phyloP scores from a whole-genome alignment of 495 filamentous ascomycete species.

The Podospora anserina region DNA sequence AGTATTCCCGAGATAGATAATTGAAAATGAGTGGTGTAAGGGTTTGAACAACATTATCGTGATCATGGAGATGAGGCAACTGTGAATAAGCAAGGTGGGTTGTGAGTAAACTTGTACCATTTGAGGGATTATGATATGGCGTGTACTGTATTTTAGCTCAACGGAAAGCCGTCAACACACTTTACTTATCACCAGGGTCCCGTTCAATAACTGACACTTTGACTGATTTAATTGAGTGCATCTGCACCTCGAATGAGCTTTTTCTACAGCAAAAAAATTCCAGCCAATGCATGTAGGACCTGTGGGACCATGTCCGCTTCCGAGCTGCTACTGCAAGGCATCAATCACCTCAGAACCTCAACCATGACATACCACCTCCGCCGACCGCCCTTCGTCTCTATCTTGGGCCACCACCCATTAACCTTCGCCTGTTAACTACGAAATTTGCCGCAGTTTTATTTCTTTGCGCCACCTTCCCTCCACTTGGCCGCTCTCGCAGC shows the following conservation, averaged over 20 bases:
- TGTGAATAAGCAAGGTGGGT: too few relatives aligned
- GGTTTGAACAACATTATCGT: not conserved
- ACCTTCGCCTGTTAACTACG: not conserved
- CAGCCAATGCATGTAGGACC: not conserved
- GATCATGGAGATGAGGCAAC: not conserved
- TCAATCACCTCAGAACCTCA: not conserved
- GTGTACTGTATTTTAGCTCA: not conserved
- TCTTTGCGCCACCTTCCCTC: conserved; percentile 34
- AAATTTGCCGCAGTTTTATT: not conserved
- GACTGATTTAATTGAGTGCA: not conserved
- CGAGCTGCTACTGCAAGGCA: not conserved
- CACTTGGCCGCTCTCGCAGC: conserved; percentile 58
- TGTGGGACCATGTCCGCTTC: not conserved
- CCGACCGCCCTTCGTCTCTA: not conserved
- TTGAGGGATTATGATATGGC: too few relatives aligned
- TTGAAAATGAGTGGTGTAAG: too few relatives aligned
- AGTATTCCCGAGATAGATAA: too few relatives aligned
- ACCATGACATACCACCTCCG: not conserved
- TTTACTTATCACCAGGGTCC: not conserved
- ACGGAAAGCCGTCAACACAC: not conserved
- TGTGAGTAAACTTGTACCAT: too few relatives aligned
- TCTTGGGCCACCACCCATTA: not conserved
- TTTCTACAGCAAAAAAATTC: not conserved
- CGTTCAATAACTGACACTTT: not conserved
- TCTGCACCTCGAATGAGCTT: not conserved